Evolutionary conservation across 805 yeast genomes (phyloP), one percentile per base, ranked within the genome.

Genomic region (Saccharomycopsis capsularis): DNA sequence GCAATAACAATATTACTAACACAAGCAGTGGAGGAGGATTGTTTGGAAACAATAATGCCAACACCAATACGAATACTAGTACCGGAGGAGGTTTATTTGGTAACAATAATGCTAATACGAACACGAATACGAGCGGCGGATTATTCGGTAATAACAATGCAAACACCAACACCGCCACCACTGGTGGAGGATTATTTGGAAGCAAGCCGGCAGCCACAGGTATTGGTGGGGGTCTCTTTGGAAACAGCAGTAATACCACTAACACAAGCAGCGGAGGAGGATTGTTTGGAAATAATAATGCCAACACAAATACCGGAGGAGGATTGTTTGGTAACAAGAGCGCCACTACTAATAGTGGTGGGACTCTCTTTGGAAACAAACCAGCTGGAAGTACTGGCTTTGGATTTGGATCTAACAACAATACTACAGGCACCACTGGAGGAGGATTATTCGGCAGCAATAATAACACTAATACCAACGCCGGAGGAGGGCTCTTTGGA

Each of bases 151-250:
- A 41, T 27, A 53, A 38, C 38, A 49, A 38, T 21, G 22, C 42
- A 3, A 41, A 56, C n/a, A 57, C 55, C 35, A 44, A 19, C n/a
- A 53, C 57, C 47, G 58, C 56, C 4, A 44, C 38, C 22, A 16
- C 61, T 7, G 53, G 63, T 29, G 72, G 71, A 51, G 72, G 70
- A 24, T 57, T 69, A 46, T 73, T 70, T 61, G 72, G 74, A 18
- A 61, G 58, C 55, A 57, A 63, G 41, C 45, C 59, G 35, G 54
- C 49, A 11, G 59, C 58, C 44, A 62, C 53, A 47, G 61, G 57
- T 38, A 60, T 54, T 3, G 44, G 57, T 34, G 62, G 63, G 4
- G 64, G 64, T 13, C 50, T 60, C 19, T 66, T 65, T 51, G 65
- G 64, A 3, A 55, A 47, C 18, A 37, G 46, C 50, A 30, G 58